These are phyloP conservation scores for Acanthamoeba divionensis DNA, from an alignment of 208 protist genomes.

Conservation along the genomic window DNA sequence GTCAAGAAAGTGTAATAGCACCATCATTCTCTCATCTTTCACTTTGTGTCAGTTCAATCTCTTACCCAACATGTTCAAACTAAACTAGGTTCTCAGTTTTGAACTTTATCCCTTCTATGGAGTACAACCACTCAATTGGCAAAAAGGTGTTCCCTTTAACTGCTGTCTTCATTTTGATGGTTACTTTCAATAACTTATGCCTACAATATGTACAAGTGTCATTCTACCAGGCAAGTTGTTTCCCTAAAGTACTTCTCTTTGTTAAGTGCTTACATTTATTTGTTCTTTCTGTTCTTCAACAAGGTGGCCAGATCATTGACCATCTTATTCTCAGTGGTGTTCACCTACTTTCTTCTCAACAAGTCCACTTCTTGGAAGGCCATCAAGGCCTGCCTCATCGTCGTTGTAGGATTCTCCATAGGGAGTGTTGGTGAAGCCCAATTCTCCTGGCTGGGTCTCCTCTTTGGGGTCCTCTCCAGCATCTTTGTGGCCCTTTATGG, in stretches of 20 bases:
- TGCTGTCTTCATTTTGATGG: conserved; percentile 41
- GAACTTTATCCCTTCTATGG: neutral
- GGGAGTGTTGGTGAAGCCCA: conserved; percentile 38
- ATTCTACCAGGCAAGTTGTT: conserved; percentile 53
- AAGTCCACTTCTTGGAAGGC: neutral
- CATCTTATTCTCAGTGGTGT: conserved; percentile 58
- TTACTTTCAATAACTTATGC: conserved; percentile 61
- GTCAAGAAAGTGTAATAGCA: neutral
- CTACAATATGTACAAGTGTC: conserved; percentile 57
- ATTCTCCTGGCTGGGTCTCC: conserved; percentile 27
- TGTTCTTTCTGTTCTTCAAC: neutral
- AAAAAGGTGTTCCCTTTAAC: conserved; percentile 39
- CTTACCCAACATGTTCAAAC: neutral
- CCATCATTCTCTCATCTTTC: neutral
- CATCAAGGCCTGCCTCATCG: neutral
- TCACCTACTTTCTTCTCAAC: conserved; percentile 46
- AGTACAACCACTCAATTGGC: conserved; percentile 19
- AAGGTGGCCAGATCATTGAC: conserved; percentile 55
- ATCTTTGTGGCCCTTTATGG: conserved; percentile 61
- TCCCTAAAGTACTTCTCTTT: neutral
- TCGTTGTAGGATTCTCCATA: conserved; percentile 58
- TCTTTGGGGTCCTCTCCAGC: conserved; percentile 54
- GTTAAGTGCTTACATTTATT: neutral
- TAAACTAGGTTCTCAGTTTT: neutral
- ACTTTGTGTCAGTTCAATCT: too few relatives aligned